phyloP scores from a whole-genome alignment of 306 rosid species.

The Vigna mungo region DNA sequence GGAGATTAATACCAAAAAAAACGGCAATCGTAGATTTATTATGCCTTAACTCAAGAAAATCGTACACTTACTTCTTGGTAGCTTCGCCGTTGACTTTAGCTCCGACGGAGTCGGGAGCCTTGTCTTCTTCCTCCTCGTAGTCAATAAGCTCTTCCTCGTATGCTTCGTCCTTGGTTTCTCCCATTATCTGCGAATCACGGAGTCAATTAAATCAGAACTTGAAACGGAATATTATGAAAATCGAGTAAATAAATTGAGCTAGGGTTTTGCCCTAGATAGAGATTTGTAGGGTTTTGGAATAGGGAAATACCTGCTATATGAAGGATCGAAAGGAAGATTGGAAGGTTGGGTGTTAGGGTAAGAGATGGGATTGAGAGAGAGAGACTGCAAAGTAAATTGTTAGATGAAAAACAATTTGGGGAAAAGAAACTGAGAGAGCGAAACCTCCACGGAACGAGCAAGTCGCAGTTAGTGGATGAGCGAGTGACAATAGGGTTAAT shows the following conservation, averaged over 20 bases:
- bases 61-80: conserved; percentile 72
- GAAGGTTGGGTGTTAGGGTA: conserved; percentile 5
- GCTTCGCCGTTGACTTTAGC: conserved; percentile 92
- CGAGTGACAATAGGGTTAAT: conserved; percentile 43
- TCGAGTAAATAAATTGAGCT: not conserved
- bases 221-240: not conserved
- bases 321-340: conserved; percentile 18
- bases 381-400: conserved; percentile 90
- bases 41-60: not conserved
- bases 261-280: conserved; percentile 40
- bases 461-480: not conserved
- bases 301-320: conserved; percentile 54
- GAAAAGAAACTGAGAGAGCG: conserved; percentile 44
- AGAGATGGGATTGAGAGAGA: conserved; percentile 51
- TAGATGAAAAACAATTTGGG: conserved; percentile 63
- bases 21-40: not conserved
- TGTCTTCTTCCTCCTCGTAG: conserved; percentile 95
- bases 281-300: conserved; percentile 48
- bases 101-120: conserved; percentile 81
- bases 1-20: not conserved
- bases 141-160: conserved; percentile 98
- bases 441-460: conserved; percentile 43
- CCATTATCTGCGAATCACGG: conserved; percentile 65
- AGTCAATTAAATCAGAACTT: not conserved
- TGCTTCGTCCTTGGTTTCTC: conserved; percentile 84